These are phyloP conservation scores for Pichia sp. DNA, from an alignment of 1,139 yeast genomes.

Conservation along the genomic window DNA sequence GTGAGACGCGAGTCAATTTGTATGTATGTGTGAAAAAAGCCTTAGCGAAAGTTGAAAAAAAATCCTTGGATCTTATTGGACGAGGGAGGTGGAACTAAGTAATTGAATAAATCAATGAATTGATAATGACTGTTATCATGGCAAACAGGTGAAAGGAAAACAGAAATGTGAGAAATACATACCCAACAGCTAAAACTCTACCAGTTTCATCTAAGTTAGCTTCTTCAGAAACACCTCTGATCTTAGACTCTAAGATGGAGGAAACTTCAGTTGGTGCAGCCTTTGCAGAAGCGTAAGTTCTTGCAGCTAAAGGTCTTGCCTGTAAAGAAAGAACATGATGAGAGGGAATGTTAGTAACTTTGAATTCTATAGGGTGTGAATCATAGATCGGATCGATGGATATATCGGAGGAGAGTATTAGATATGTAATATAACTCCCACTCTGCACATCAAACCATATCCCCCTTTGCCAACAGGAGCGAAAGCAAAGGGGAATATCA, in stretches of 20 bases:
- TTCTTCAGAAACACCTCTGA: constrained; percentile 98
- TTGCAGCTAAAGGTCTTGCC: constrained; percentile 71
- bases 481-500: too few relatives aligned
- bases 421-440: too few relatives aligned
- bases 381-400: too few relatives aligned
- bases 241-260: constrained; percentile 97
- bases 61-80: background rate
- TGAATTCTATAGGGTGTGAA: too few relatives aligned
- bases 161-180: constrained; percentile 31
- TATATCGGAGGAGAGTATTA: too few relatives aligned
- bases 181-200: constrained; percentile 96
- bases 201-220: constrained; percentile 99
- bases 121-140: too few relatives aligned
- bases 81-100: background rate
- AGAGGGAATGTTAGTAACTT: background rate
- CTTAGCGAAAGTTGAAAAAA: background rate
- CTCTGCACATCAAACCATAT: too few relatives aligned
- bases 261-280: constrained; percentile 99
- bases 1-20: background rate
- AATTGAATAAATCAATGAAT: background rate
- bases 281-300: constrained; percentile 92
- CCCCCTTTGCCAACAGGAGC: too few relatives aligned
- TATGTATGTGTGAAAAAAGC: background rate
- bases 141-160: background rate
- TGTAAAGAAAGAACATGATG: constrained; percentile 22